These are phyloP conservation scores for Mycena alexandri DNA, from an alignment of 768 basidiomycete species.

Conservation along the genomic window DNA sequence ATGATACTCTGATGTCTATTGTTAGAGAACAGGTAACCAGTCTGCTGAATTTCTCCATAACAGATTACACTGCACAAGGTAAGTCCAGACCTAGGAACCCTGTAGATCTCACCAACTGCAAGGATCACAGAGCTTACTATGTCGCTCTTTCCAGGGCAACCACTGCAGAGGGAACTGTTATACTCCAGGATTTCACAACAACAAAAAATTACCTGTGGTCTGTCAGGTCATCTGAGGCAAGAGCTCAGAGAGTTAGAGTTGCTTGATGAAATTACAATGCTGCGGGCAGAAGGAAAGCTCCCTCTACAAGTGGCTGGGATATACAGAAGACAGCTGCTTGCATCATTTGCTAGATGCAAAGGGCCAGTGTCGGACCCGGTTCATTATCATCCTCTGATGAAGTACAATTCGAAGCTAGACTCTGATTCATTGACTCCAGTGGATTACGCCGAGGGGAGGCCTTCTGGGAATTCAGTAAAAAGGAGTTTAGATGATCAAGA, in stretches of 20 bases:
- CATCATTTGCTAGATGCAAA: too few relatives aligned
- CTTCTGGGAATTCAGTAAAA: too few relatives aligned
- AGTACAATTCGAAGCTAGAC: too few relatives aligned
- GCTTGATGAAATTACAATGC: not conserved
- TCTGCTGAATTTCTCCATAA: too few relatives aligned
- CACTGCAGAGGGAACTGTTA: not conserved
- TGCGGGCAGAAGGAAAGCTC: not conserved
- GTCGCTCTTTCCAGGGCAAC: not conserved
- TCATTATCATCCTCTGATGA: too few relatives aligned
- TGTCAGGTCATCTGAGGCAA: not conserved
- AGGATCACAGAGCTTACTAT: not conserved
- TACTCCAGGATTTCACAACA: not conserved
- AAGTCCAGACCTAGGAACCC: not conserved
- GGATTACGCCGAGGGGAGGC: too few relatives aligned
- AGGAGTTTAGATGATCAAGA: too few relatives aligned
- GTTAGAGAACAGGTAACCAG: not conserved
- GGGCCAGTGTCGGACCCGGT: too few relatives aligned
- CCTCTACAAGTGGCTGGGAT: not conserved
- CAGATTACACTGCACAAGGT: not conserved
- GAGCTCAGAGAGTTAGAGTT: not conserved
- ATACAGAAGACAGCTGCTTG: too few relatives aligned
- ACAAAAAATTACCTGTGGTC: not conserved
- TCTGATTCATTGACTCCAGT: too few relatives aligned
- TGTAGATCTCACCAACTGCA: not conserved
- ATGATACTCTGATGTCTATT: not conserved